phyloP scores from a whole-genome alignment of 1,139 yeast species.

The Debaryomyces subglobosus region DNA sequence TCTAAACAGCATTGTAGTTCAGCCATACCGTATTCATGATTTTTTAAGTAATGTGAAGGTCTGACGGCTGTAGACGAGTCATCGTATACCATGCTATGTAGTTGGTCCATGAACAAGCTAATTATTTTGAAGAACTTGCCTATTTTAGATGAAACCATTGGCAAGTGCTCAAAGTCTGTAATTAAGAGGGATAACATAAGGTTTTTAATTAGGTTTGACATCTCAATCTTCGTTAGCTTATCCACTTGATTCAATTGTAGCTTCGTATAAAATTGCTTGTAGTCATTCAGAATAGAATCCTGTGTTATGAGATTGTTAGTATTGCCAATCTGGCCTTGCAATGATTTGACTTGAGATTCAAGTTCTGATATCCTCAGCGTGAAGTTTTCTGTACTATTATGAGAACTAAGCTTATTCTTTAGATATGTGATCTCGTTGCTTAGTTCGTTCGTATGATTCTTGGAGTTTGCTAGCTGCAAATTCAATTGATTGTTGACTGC shows the following conservation, averaged over 20 bases:
- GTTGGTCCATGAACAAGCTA: constrained; percentile 29
- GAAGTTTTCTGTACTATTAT: constrained; percentile 5
- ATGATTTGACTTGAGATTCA: constrained; percentile 3
- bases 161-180: constrained; percentile 31
- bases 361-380: constrained; percentile 1
- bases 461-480: constrained; percentile 10
- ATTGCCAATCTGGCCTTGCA: constrained; percentile 16
- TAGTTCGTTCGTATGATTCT: constrained; percentile 10
- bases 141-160: constrained; percentile 26
- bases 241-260: constrained; percentile 35
- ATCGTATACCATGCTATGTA: constrained; percentile 27
- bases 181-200: constrained; percentile 37
- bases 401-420: constrained; percentile 5
- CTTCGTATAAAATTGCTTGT: constrained; percentile 27
- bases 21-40: constrained; percentile 15
- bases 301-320: constrained; percentile 9
- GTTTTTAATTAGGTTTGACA: constrained; percentile 34
- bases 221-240: constrained; percentile 25
- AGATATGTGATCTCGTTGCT: constrained; percentile 11
- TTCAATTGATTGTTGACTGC: constrained; percentile 7
- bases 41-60: constrained; percentile 19
- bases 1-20: constrained; percentile 24
- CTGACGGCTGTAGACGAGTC: constrained; percentile 11
- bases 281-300: constrained; percentile 21
- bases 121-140: constrained; percentile 30